Percentiles rank a stretch among this genome's conserved stretches.
Evolutionary conservation across 2,329 filamentous ascomycete species (phyloP).

Genomic region (Pyricularia pennisetigena): DNA sequence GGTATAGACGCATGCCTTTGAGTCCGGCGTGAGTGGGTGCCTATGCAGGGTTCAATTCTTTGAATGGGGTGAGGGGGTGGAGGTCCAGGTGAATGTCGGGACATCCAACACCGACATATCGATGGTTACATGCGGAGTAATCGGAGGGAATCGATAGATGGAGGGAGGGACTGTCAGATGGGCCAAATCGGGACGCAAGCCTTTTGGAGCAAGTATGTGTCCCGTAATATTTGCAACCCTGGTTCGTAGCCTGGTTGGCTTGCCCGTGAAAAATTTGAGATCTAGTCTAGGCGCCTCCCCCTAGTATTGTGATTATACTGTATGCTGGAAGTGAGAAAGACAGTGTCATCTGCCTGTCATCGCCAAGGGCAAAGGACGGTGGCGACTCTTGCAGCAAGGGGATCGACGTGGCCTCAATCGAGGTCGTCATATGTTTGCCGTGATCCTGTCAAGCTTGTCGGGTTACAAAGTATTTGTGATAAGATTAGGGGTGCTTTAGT

Average conservation of each 20-base stretch:
- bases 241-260: background rate
- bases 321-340: background rate
- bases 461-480: background rate
- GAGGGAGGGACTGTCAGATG: background rate
- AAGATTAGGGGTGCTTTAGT: background rate
- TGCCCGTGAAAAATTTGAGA: background rate
- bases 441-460: background rate
- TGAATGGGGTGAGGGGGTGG: background rate
- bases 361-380: background rate
- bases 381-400: background rate
- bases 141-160: background rate
- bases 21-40: background rate
- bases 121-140: background rate
- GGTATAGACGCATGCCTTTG: background rate
- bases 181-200: background rate
- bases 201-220: background rate
- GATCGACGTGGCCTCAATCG: background rate
- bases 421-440: background rate
- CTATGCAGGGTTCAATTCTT: background rate
- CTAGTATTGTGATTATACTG: background rate
- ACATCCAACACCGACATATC: background rate
- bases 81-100: background rate
- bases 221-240: background rate
- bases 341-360: background rate
- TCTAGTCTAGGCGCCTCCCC: background rate